These are phyloP conservation scores for Eutrema salsugineum DNA, from an alignment of 441 rosid species.

Conservation along the genomic window DNA sequence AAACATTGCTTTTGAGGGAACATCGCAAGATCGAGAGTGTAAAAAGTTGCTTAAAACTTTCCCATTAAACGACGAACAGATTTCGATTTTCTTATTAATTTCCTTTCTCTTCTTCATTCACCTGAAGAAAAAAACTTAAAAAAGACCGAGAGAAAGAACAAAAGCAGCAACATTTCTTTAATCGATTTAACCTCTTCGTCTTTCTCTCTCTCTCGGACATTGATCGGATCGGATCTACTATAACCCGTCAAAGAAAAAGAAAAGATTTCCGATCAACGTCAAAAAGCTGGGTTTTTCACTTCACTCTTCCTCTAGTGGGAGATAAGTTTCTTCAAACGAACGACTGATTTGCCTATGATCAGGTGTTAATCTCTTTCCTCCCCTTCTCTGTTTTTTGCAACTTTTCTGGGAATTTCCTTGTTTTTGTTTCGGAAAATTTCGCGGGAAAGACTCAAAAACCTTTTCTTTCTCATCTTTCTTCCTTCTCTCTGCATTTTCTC, in stretches of 20 bases:
- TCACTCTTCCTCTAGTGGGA: slow-evolving; percentile 24
- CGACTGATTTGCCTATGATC: slow-evolving; percentile 42
- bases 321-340: slow-evolving; percentile 20
- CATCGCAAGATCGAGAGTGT: slow-evolving; percentile 23
- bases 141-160: slow-evolving; percentile 9
- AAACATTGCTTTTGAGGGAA: slow-evolving; percentile 33
- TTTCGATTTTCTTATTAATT: not conserved
- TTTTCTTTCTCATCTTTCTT: slow-evolving; percentile 8
- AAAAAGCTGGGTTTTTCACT: not conserved
- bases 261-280: not conserved
- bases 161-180: slow-evolving; percentile 9
- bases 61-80: slow-evolving; percentile 32
- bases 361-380: slow-evolving; percentile 31
- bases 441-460: slow-evolving; percentile 1
- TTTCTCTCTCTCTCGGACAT: slow-evolving; percentile 29
- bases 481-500: slow-evolving; percentile 21
- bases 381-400: not conserved
- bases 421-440: not conserved
- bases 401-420: slow-evolving; percentile 2
- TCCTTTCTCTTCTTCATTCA: slow-evolving; percentile 10
- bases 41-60: slow-evolving; percentile 20
- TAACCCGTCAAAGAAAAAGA: slow-evolving; percentile 19
- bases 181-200: slow-evolving; percentile 27
- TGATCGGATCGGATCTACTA: slow-evolving; percentile 50
- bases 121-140: slow-evolving; percentile 36